Evolutionary conservation across 495 filamentous ascomycete genomes (phyloP).

Genomic region (Astrothelium subdiscretum): DNA sequence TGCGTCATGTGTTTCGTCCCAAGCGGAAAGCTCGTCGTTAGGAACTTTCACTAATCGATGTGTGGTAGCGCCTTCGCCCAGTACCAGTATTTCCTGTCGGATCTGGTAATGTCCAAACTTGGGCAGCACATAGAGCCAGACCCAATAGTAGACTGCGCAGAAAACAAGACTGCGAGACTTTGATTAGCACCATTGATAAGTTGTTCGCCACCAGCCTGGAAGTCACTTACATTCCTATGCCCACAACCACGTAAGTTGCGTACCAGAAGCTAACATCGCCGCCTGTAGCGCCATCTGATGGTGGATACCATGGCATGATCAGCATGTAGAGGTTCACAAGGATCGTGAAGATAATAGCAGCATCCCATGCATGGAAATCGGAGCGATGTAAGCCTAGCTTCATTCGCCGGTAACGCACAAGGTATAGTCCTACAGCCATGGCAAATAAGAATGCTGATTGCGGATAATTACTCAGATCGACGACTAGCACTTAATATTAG

Average conservation of each 20-base stretch:
- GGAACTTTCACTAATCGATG: conserved; percentile 48
- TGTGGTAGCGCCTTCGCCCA: conserved; percentile 38
- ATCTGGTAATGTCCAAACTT: conserved; percentile 38
- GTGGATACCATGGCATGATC: conserved; percentile 57
- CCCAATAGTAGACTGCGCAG: conserved; percentile 44
- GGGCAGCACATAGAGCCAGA: conserved; percentile 45
- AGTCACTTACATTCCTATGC: conserved; percentile 42
- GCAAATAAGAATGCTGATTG: conserved; percentile 41
- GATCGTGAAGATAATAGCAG: conserved; percentile 43
- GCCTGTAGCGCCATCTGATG: conserved; percentile 39
- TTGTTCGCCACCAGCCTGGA: background rate
- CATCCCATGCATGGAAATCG: conserved; percentile 44
- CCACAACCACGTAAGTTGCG: conserved; percentile 47
- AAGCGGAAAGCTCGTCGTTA: conserved; percentile 32
- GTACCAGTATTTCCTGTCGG: conserved; percentile 39
- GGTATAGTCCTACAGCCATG: conserved; percentile 41
- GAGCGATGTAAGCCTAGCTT: conserved; percentile 32
- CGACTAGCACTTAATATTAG: conserved; percentile 26
- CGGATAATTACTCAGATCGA: conserved; percentile 44
- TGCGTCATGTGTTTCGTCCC: conserved; percentile 48
- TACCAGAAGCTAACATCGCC: conserved; percentile 60
- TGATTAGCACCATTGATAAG: background rate
- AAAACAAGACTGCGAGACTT: conserved; percentile 28
- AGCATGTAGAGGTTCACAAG: conserved; percentile 45
- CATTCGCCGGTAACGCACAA: conserved; percentile 40